Evolutionary conservation across 495 filamentous ascomycete species (phyloP).

Genomic region (Penicillium lividum): DNA sequence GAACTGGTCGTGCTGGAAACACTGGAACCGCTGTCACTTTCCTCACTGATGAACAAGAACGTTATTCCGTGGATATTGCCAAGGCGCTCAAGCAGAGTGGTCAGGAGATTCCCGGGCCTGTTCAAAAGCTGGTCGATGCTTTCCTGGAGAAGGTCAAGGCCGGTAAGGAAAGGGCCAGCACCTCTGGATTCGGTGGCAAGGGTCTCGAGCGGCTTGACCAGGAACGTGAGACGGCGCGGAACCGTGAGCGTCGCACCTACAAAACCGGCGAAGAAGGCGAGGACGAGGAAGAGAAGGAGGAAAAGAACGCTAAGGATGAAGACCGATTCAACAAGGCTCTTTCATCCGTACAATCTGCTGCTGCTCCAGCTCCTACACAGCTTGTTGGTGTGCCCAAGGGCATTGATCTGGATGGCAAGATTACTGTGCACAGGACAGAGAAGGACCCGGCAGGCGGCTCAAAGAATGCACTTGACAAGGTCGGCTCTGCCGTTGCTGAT

Average conservation of each 20-base stretch:
- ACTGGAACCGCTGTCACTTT: constrained; percentile 95
- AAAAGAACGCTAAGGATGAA: constrained; percentile 55
- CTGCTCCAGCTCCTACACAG: constrained; percentile 38
- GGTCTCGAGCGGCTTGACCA: constrained; percentile 88
- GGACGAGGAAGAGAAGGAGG: constrained; percentile 75
- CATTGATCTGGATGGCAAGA: constrained; percentile 70
- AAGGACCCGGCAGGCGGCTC: constrained; percentile 47
- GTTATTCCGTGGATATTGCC: constrained; percentile 84
- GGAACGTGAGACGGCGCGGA: constrained; percentile 81
- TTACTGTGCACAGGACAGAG: constrained; percentile 77
- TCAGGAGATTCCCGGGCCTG: constrained; percentile 71
- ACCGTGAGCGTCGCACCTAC: constrained; percentile 82
- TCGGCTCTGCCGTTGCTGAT: constrained; percentile 77
- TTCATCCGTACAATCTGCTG: constrained; percentile 60
- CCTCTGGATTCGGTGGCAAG: constrained; percentile 90
- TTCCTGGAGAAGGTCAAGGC: constrained; percentile 89
- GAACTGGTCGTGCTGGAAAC: constrained; percentile 93
- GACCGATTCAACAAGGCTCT: constrained; percentile 68
- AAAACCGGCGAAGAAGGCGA: constrained; percentile 90
- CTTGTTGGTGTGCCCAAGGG: constrained; percentile 59
- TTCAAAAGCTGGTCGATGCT: constrained; percentile 62
- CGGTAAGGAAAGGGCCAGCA: constrained; percentile 77
- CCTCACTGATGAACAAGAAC: constrained; percentile 86
- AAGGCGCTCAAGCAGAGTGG: constrained; percentile 93
- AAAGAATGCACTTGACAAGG: constrained; percentile 80